A percentile compares a stretch with the other conserved stretches of the same genome.
phyloP scores from a whole-genome alignment of 2,329 filamentous ascomycete species.

The Thelonectria olida region DNA sequence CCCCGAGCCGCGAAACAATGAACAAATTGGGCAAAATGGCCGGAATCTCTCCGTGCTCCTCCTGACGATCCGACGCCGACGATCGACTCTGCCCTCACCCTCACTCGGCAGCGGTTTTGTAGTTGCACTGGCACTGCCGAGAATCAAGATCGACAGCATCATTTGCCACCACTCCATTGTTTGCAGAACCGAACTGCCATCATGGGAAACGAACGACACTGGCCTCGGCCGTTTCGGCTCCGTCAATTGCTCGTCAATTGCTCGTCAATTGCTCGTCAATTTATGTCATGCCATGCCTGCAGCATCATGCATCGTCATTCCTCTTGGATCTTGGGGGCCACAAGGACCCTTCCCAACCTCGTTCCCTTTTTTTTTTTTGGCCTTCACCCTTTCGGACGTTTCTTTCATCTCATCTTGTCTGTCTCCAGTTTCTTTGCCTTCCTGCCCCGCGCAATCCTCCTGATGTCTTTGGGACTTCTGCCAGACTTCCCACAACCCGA shows the following conservation, averaged over 20 bases:
- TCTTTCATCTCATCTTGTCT: neutral
- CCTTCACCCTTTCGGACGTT: neutral
- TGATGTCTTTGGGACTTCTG: neutral
- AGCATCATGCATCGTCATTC: neutral
- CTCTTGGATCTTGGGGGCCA: neutral
- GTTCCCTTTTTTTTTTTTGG: neutral
- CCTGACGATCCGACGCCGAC: slow-evolving; percentile 24
- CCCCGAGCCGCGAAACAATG: slow-evolving; percentile 1
- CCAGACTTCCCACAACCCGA: neutral
- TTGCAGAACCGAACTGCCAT: slow-evolving; percentile 8
- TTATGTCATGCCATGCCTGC: neutral
- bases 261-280: slow-evolving; percentile 2
- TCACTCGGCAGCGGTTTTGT: neutral
- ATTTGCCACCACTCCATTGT: slow-evolving; percentile 20
- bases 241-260: slow-evolving; percentile 1
- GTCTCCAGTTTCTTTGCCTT: neutral
- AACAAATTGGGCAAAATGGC: slow-evolving; percentile 14
- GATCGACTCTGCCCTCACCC: slow-evolving; percentile 25
- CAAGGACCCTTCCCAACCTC: neutral
- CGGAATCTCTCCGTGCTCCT: slow-evolving; percentile 20
- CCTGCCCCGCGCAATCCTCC: neutral
- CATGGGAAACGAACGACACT: slow-evolving; percentile 14
- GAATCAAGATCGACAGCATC: slow-evolving; percentile 29
- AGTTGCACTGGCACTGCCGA: slow-evolving; percentile 12
- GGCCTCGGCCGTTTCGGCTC: neutral